A percentile compares a stretch with the other conserved stretches of the same genome.
phyloP scores from a whole-genome alignment of 768 basidiomycete genomes.

The Kwoniella europaea region DNA sequence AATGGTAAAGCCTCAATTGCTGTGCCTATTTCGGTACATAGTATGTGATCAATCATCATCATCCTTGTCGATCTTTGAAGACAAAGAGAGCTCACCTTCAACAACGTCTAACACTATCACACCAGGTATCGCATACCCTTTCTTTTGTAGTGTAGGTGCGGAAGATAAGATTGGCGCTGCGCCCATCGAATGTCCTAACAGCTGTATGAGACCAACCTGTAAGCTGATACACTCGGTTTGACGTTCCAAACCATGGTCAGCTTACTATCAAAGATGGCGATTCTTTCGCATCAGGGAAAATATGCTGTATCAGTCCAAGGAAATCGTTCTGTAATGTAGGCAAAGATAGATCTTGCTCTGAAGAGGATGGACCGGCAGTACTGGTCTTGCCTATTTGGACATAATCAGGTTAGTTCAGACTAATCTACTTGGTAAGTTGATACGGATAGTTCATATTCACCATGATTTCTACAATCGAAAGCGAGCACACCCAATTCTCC shows the following conservation, averaged over 20 bases:
- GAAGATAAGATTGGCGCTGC: constrained; percentile 82
- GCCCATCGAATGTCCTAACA: constrained; percentile 88
- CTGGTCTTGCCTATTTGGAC: constrained; percentile 68
- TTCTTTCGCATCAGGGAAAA: constrained; percentile 69
- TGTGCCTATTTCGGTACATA: constrained; percentile 63
- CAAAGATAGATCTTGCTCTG: constrained; percentile 68
- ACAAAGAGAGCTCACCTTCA: constrained; percentile 63
- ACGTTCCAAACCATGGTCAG: constrained; percentile 13
- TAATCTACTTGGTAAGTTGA: neutral
- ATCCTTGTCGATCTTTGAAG: neutral
- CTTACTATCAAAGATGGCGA: constrained; percentile 78
- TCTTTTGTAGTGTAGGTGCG: constrained; percentile 69
- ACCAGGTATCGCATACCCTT: constrained; percentile 72
- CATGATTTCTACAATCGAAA: constrained; percentile 84
- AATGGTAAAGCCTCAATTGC: constrained; percentile 90
- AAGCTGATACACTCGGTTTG: neutral
- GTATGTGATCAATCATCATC: neutral
- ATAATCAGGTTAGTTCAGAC: neutral
- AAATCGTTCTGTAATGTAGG: constrained; percentile 75
- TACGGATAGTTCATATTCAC: constrained; percentile 60
- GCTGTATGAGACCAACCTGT: neutral
- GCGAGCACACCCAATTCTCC: constrained; percentile 81
- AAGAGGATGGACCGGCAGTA: constrained; percentile 51
- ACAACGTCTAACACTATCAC: constrained; percentile 85
- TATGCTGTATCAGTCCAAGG: constrained; percentile 67